phyloP scores from a whole-genome alignment of 2,329 filamentous ascomycete species.

The Aureobasidium sp. region DNA sequence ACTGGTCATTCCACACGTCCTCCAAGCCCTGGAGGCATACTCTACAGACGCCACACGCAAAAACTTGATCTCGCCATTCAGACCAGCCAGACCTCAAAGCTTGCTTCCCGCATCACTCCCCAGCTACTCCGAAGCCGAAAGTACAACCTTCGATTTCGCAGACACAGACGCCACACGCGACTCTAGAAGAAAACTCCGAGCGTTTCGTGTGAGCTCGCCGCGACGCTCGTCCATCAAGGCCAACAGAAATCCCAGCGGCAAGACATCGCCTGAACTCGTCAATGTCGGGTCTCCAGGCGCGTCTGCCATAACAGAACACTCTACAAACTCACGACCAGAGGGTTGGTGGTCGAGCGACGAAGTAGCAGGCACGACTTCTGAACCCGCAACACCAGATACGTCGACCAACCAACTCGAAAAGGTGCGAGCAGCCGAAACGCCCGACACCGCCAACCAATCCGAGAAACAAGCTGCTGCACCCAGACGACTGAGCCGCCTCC shows the following conservation, averaged over 20 bases:
- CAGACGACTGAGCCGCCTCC: background rate
- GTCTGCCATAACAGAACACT: constrained; percentile 13
- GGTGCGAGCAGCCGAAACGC: background rate
- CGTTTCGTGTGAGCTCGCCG: background rate
- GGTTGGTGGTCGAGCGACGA: constrained; percentile 17
- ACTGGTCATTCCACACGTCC: constrained; percentile 85
- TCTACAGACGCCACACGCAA: constrained; percentile 22
- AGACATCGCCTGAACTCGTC: background rate
- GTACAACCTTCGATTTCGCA: constrained; percentile 5
- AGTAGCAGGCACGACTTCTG: constrained; percentile 13
- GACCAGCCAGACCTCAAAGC: constrained; percentile 14
- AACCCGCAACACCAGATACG: constrained; percentile 14
- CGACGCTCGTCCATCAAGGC: background rate
- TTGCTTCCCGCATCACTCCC: constrained; percentile 13
- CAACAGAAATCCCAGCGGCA: background rate
- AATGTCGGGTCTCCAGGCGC: background rate
- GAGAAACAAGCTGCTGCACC: background rate
- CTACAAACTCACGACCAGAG: constrained; percentile 16
- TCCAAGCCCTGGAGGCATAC: constrained; percentile 74
- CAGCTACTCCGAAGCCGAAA: constrained; percentile 18
- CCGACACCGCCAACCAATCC: background rate
- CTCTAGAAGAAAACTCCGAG: background rate
- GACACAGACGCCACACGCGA: constrained; percentile 7
- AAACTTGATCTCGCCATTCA: constrained; percentile 6
- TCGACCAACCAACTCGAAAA: background rate